Percentiles rank a stretch among this genome's conserved stretches.
These are phyloP conservation scores for Pulveroboletus sp. DNA, from an alignment of 768 basidiomycete species.

Conservation along the genomic window DNA sequence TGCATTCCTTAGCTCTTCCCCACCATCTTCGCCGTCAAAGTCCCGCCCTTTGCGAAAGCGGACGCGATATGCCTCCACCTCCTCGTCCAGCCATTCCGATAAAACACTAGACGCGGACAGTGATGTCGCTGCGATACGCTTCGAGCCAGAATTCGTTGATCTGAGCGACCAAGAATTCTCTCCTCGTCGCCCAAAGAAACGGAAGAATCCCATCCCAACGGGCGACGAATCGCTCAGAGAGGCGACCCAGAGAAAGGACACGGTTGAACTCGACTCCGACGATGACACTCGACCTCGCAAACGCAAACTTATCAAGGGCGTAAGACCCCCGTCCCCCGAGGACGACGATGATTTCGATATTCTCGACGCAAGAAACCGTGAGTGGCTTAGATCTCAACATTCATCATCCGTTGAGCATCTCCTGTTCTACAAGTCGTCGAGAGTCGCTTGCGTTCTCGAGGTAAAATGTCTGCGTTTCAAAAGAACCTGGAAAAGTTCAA, in stretches of 20 bases:
- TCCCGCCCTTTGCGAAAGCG: constrained; percentile 15
- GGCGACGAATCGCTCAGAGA: constrained; percentile 28
- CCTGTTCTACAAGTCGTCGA: constrained; percentile 58
- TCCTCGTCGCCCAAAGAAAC: constrained; percentile 25
- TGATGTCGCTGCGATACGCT: constrained; percentile 50
- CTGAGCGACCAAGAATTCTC: constrained; percentile 25
- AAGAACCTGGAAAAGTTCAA: constrained; percentile 64
- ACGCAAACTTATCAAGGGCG: constrained; percentile 43
- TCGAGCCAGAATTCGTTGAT: constrained; percentile 37
- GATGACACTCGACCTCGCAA: constrained; percentile 35
- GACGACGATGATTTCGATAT: constrained; percentile 41
- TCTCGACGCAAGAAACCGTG: constrained; percentile 52
- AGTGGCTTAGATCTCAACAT: constrained; percentile 16
- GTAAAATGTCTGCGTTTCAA: constrained; percentile 59
- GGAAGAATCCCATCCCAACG: constrained; percentile 6
- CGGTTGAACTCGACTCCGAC: constrained; percentile 30
- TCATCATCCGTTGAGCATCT: not conserved
- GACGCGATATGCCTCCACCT: constrained; percentile 7
- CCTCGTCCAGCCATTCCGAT: constrained; percentile 14
- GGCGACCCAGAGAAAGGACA: constrained; percentile 18
- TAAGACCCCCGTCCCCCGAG: constrained; percentile 40
- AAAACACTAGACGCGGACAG: constrained; percentile 35
- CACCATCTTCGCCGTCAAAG: constrained; percentile 19
- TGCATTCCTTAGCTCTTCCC: constrained; percentile 31
- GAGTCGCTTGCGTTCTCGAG: constrained; percentile 57